Conservation (phyloP, 1,284 basidiomycete genomes). For the Boletus sp. region DNA sequence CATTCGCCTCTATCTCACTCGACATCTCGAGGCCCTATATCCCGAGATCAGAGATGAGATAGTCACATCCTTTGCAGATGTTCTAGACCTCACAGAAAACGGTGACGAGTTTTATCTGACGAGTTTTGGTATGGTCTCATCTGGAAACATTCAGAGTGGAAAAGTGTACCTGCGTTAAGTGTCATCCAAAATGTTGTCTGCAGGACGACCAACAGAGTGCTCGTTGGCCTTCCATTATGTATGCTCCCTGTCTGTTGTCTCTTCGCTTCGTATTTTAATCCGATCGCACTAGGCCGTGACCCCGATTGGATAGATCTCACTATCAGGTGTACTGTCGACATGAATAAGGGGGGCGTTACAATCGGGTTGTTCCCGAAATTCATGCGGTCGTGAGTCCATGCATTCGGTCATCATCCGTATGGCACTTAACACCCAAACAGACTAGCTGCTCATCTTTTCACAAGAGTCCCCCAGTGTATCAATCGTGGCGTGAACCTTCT, state of each 20-base stretch:
- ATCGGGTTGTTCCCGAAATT: constrained; percentile 38
- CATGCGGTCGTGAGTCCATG: constrained; percentile 36
- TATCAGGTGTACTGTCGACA: constrained; percentile 31
- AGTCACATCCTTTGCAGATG: constrained; percentile 26
- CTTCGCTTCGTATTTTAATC: too few relatives aligned
- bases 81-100: constrained; percentile 14
- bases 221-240: too few relatives aligned
- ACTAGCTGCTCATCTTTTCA: constrained; percentile 1
- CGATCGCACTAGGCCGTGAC: too few relatives aligned
- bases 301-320: constrained; percentile 35
- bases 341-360: constrained; percentile 25
- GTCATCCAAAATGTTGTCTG: constrained; percentile 28
- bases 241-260: too few relatives aligned
- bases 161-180: constrained; percentile 17
- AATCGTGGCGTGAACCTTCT: constrained; percentile 28
- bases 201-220: constrained; percentile 35
- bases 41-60: constrained; percentile 35
- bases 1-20: constrained; percentile 30
- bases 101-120: constrained; percentile 10
- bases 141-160: constrained; percentile 29
- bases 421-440: not conserved
- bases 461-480: not conserved
- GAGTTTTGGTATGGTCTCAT: not conserved
- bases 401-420: constrained; percentile 6
- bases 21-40: constrained; percentile 27